Base-by-base conservation (phyloP, 108 stramenopile species). In the Cyclotella atomus region DNA sequence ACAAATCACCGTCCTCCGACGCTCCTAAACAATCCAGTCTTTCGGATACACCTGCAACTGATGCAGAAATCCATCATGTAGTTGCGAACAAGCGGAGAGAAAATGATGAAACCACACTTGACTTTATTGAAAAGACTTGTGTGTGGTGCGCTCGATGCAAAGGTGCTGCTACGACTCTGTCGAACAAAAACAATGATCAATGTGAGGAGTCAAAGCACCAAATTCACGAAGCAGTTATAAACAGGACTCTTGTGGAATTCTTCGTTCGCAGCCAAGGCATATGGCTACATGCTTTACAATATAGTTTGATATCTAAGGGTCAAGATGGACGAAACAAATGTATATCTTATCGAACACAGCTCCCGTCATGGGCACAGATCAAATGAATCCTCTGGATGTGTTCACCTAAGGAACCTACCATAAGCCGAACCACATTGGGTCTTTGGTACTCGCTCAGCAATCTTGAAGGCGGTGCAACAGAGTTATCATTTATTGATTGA, bases 251-350 rank as follows among this genome's bases (percentile, higher is more conserved):
- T 16, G 68, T 90, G 68, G 93, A 94, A 56, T 90, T 83, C 59
- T 68, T 94, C 44, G 82, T 88, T 27, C 86, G 91, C 35, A 89
- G 88, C 65, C 90, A 72, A 21, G 91, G 90, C 3, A 94, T 94
- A 59, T 94, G 87, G 88, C 70, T 94, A 16, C 93, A 94, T 87
- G 93, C 93, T 1, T 70, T 91, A 43, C 90, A 90, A 41, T 94
- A 94, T 59, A 77, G 68, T 61, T 68, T 86, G 33, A 62, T 49
- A 71, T 59, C 36, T 15, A 46, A 71, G 25, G 84, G 79, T 73
- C 49, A 50, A 49, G 49, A 71, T 59, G 70, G 68, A 23, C 34
- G 33, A 34, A 28, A 45, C 5, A 57, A 44, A 47, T 17, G 29
- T 24, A 32, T 68, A 7, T 53, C 16, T 30, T 79, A 67, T 41